Conservation (phyloP, 1,284 basidiomycete species). For the Cerrena zonata region DNA sequence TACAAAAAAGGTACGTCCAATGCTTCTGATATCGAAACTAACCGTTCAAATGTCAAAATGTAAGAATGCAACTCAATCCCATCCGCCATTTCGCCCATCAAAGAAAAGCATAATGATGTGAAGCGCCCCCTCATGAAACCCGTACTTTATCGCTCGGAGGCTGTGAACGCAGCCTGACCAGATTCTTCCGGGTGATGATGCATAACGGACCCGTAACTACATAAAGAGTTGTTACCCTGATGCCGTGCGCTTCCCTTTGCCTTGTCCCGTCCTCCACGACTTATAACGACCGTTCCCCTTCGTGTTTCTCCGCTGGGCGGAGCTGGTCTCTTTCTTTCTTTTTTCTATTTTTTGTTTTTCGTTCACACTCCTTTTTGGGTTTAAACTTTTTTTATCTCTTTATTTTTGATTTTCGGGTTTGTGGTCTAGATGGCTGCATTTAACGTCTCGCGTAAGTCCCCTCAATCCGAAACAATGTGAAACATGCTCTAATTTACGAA, state of each 20-base stretch:
- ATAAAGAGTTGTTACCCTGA: background rate
- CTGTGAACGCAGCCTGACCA: too few relatives aligned
- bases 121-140: too few relatives aligned
- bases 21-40: too few relatives aligned
- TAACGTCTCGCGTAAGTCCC: slow-evolving; percentile 27
- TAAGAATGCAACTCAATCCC: too few relatives aligned
- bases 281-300: slow-evolving; percentile 9
- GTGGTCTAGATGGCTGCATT: slow-evolving; percentile 30
- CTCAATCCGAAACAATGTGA: background rate
- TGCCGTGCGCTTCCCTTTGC: background rate
- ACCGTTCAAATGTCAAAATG: too few relatives aligned
- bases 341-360: slow-evolving; percentile 15
- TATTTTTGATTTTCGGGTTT: slow-evolving; percentile 7
- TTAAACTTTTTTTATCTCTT: slow-evolving; percentile 11
- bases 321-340: slow-evolving; percentile 14
- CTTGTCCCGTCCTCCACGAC: slow-evolving; percentile 8
- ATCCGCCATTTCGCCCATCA: too few relatives aligned
- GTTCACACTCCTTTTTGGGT: slow-evolving; percentile 15
- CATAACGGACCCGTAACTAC: background rate
- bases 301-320: slow-evolving; percentile 23
- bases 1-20: too few relatives aligned
- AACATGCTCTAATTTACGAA: background rate
- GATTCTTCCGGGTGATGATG: too few relatives aligned
- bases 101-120: too few relatives aligned
- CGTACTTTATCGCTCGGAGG: too few relatives aligned